Evolutionary conservation across 1,284 basidiomycete genomes (phyloP).

Genomic region (Moniliophthora roreri): DNA sequence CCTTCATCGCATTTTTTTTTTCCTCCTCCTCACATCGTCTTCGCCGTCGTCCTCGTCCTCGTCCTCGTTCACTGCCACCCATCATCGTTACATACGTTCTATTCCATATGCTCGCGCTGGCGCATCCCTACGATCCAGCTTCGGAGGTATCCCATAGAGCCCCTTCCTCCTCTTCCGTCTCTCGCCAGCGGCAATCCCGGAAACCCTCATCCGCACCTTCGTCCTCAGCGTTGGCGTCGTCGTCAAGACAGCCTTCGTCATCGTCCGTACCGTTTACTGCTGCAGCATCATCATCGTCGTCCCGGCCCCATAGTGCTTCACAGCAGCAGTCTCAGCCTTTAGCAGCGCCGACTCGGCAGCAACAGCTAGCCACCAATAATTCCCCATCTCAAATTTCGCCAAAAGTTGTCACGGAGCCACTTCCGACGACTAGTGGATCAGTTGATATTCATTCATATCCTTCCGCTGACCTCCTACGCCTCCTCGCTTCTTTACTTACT

Average conservation of each 20-base stretch:
- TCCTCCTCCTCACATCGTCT: not conserved
- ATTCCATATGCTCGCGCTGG: slow-evolving; percentile 39
- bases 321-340: not conserved
- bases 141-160: slow-evolving; percentile 21
- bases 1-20: not conserved
- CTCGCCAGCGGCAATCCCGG: slow-evolving; percentile 3
- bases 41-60: not conserved
- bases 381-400: not conserved
- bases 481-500: slow-evolving; percentile 88
- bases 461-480: slow-evolving; percentile 72
- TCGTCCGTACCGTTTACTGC: slow-evolving; percentile 17
- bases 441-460: slow-evolving; percentile 69
- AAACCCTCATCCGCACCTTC: slow-evolving; percentile 19
- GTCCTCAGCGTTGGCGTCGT: slow-evolving; percentile 23
- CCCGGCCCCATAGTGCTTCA: slow-evolving; percentile 2
- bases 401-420: not conserved
- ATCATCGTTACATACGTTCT: not conserved
- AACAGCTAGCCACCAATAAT: not conserved
- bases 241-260: slow-evolving; percentile 12
- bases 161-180: slow-evolving; percentile 6
- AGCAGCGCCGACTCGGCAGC: not conserved
- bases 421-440: slow-evolving; percentile 18
- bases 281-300: slow-evolving; percentile 17
- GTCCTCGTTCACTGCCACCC: not conserved
- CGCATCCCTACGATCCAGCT: slow-evolving; percentile 31